Base-by-base conservation (phyloP, 2,329 filamentous ascomycete species). In the Ceratocystis harringtonii region DNA sequence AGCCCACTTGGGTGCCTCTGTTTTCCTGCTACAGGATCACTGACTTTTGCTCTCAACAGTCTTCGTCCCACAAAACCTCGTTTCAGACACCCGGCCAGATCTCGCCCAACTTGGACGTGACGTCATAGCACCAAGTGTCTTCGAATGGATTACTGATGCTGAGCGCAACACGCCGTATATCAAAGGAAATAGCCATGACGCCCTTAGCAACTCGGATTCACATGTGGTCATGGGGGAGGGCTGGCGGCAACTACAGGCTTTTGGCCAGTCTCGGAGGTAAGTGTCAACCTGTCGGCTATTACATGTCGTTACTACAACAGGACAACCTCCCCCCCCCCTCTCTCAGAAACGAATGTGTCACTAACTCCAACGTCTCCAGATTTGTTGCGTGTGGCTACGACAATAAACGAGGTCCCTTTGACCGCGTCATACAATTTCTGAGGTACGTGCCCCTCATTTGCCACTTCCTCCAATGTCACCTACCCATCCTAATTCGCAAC, bases 111-210 rank as follows among this genome's bases (percentile, higher is more conserved):
- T 85, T 36, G 82, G 78, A 55, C 73, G 78, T 19, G 76, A 81
- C 32, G 80, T 84, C 8, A 73, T 87, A 28, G 78, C 79, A 0
- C 77, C 79, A 22, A 72, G 78, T 58, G 74, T 85, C n/a, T 79
- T 87, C 57, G 72, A 78, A 68, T 82, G 78, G 74, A 73, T 86
- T 19, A 80, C 81, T 0, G 84, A 89, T 71, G 82, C 86, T 0
- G 87, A 90, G 72, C 78, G 76, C 52, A 85, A 87, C 68, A 79
- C 81, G 57, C 85, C 86, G 0, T 82, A 83, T 41, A 73, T 89
- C 6, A 76, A 75, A 60, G 80, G 80, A 2, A 78, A 78, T 52
- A 80, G 82, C 1, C 77, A 83, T 10, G 81, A 85, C 70, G 80
- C 81, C 0, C 88, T 88, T 71, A 85, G 87, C 0, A 77, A 78